Conservation (phyloP, 1,284 basidiomycete genomes). For the Sanghuangporus sanghuang region DNA sequence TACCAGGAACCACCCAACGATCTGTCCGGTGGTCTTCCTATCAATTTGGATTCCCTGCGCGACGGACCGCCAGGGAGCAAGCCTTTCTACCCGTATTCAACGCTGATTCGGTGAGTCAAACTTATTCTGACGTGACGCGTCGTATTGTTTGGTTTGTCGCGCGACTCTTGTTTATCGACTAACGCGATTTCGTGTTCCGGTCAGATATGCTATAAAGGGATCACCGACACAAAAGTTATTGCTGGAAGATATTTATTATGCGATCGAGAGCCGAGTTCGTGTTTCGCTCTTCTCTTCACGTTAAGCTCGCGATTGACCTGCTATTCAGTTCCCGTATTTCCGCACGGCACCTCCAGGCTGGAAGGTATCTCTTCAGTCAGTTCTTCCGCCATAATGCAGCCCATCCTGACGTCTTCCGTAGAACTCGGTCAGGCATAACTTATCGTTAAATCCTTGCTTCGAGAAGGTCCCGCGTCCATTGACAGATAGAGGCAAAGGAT, state of each 20-base stretch:
- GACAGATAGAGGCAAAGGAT: conserved; percentile 83
- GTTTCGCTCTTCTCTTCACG: neutral
- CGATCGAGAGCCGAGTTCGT: conserved; percentile 77
- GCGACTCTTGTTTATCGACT: neutral
- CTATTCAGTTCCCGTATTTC: conserved; percentile 74
- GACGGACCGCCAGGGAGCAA: conserved; percentile 81
- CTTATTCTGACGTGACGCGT: conserved; percentile 11
- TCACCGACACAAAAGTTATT: conserved; percentile 78
- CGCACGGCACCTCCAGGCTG: conserved; percentile 75
- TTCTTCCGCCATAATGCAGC: neutral
- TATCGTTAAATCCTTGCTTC: conserved; percentile 91
- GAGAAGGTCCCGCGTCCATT: conserved; percentile 86
- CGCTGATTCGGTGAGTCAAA: conserved; percentile 69
- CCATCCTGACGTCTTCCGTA: conserved; percentile 27
- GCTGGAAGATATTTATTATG: conserved; percentile 83
- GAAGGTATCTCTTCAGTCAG: conserved; percentile 55
- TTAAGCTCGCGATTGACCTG: neutral
- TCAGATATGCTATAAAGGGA: conserved; percentile 80
- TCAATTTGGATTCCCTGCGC: conserved; percentile 76
- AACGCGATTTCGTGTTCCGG: conserved; percentile 9
- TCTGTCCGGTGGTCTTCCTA: conserved; percentile 73
- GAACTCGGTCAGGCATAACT: conserved; percentile 93
- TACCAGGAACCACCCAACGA: conserved; percentile 68
- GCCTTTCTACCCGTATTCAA: conserved; percentile 83
- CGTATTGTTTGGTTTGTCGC: neutral